A percentile compares a stretch with the other conserved stretches of the same genome.
Evolutionary conservation across 768 basidiomycete species (phyloP).

Genomic region (Panaeolus papilionaceus): DNA sequence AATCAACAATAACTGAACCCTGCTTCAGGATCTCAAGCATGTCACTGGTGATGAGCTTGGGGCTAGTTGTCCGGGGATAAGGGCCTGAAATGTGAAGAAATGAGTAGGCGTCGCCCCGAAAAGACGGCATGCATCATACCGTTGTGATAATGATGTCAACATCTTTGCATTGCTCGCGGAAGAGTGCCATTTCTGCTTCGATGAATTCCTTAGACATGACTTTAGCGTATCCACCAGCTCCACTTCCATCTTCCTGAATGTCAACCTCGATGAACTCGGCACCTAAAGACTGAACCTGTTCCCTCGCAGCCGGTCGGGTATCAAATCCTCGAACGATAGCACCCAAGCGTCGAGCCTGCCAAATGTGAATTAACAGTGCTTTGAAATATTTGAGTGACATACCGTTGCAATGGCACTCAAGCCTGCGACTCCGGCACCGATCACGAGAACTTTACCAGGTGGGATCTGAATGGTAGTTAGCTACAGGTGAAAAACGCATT

Average conservation of each 20-base stretch:
- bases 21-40: conserved; percentile 94
- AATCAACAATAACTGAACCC: conserved; percentile 87
- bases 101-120: neutral
- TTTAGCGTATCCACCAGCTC: conserved; percentile 87
- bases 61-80: conserved; percentile 87
- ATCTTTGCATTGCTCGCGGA: conserved; percentile 87
- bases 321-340: conserved; percentile 92
- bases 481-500: conserved; percentile 4
- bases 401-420: conserved; percentile 89
- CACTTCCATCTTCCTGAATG: conserved; percentile 82
- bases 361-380: neutral
- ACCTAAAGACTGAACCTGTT: conserved; percentile 90
- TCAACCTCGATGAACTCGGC: conserved; percentile 89
- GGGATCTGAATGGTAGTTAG: conserved; percentile 60
- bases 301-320: conserved; percentile 82
- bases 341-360: conserved; percentile 78
- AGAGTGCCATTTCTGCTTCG: conserved; percentile 87
- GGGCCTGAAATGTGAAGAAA: conserved; percentile 51
- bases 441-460: conserved; percentile 86
- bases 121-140: conserved; percentile 36
- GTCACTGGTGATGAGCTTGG: conserved; percentile 82
- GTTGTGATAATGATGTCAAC: conserved; percentile 92
- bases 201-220: conserved; percentile 92
- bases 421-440: conserved; percentile 90
- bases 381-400: conserved; percentile 24